A percentile compares a stretch with the other conserved stretches of the same genome.
Conservation (phyloP, 371 early-diverging fungal species). For the Gilbertella persicaria region DNA sequence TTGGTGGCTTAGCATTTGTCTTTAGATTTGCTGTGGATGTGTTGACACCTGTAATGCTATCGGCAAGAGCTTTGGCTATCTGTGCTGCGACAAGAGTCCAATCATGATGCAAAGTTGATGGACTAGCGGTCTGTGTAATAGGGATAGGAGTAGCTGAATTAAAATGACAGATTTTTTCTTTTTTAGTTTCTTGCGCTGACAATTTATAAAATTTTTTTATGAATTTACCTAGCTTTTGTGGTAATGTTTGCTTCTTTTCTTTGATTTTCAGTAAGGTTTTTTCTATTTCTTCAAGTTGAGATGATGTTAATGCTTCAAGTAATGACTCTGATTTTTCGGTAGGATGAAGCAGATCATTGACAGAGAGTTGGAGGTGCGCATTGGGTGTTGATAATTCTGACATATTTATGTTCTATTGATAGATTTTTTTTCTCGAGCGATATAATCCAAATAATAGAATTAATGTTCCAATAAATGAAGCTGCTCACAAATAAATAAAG, state of each 20-base stretch:
- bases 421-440: not conserved
- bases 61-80: constrained; percentile 28
- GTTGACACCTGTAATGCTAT: constrained; percentile 12
- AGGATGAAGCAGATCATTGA: constrained; percentile 33
- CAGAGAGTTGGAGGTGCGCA: constrained; percentile 27
- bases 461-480: not conserved
- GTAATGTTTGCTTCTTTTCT: constrained; percentile 22
- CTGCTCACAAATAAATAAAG: not conserved
- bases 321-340: constrained; percentile 31
- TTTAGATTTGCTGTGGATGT: not conserved
- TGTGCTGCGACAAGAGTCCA: constrained; percentile 32
- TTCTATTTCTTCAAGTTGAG: constrained; percentile 31
- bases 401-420: not conserved
- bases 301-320: constrained; percentile 28
- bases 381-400: constrained; percentile 6
- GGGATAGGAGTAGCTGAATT: constrained; percentile 8
- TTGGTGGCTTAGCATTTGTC: constrained; percentile 14
- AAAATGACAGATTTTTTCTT: not conserved
- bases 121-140: constrained; percentile 12
- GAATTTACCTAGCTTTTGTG: constrained; percentile 15
- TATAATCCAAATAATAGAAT: not conserved
- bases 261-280: constrained; percentile 26
- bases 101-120: constrained; percentile 19
- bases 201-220: not conserved
- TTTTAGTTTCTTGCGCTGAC: constrained; percentile 1